phyloP scores from a whole-genome alignment of 306 rosid genomes.

The Medicago lupulina region DNA sequence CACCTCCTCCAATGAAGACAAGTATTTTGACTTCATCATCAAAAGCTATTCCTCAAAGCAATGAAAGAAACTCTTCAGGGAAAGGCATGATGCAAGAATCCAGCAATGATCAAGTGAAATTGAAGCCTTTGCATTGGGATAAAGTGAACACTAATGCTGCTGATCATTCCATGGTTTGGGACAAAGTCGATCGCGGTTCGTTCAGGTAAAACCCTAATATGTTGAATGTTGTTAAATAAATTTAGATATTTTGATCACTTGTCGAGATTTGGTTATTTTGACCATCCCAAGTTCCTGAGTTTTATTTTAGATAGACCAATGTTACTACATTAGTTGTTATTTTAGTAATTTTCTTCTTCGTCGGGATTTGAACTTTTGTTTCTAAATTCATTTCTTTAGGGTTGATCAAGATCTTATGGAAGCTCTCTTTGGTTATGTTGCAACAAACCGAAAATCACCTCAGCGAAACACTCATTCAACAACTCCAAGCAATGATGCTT shows the following conservation, averaged over 20 bases:
- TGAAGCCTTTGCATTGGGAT: constrained; percentile 96
- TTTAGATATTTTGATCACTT: neutral
- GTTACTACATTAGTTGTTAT: neutral
- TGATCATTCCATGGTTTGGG: constrained; percentile 97
- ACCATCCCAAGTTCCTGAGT: neutral
- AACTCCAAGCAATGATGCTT: constrained; percentile 36
- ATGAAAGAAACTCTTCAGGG: constrained; percentile 49
- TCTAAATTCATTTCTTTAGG: constrained; percentile 49
- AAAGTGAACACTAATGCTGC: constrained; percentile 72
- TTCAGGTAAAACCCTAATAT: constrained; percentile 60
- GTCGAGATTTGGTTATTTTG: neutral
- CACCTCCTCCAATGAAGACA: constrained; percentile 47
- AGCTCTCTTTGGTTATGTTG: constrained; percentile 80
- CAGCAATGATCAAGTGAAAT: constrained; percentile 57
- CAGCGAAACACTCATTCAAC: constrained; percentile 28
- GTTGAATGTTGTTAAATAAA: neutral
- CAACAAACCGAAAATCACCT: constrained; percentile 57
- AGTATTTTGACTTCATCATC: constrained; percentile 49
- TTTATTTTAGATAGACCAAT: neutral
- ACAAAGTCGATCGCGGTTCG: constrained; percentile 79
- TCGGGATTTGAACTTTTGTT: neutral
- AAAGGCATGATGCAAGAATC: constrained; percentile 42
- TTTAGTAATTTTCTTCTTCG: neutral
- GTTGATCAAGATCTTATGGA: constrained; percentile 93
- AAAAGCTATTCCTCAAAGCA: constrained; percentile 32